These are phyloP conservation scores for Ceratocystis albifundus DNA, from an alignment of 2,329 filamentous ascomycete species.

Conservation along the genomic window DNA sequence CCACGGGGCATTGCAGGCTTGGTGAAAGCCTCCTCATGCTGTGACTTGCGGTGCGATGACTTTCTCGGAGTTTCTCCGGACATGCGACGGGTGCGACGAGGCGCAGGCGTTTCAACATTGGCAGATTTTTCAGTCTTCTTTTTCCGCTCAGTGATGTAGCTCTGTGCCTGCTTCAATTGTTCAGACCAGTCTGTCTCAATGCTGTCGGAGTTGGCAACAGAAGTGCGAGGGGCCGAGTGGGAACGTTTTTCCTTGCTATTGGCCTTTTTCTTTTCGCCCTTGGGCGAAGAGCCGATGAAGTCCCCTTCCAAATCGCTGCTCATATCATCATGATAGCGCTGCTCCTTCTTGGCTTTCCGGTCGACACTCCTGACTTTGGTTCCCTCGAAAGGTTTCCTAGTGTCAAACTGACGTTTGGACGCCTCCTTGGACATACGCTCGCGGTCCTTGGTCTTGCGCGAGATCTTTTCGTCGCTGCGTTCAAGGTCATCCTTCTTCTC, in stretches of 20 bases:
- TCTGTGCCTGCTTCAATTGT: neutral
- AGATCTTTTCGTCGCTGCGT: slow-evolving; percentile 29
- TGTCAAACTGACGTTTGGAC: slow-evolving; percentile 1
- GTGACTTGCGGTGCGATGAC: slow-evolving; percentile 1
- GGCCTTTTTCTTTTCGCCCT: slow-evolving; percentile 1
- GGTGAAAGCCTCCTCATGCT: neutral
- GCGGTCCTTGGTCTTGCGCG: slow-evolving; percentile 28
- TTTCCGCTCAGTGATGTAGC: neutral
- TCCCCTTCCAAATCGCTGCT: neutral
- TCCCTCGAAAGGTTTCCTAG: neutral
- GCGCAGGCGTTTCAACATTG: neutral
- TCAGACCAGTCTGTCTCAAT: neutral
- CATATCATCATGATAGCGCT: neutral
- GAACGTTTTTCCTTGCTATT: slow-evolving; percentile 8
- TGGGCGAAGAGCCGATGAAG: neutral
- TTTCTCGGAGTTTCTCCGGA: slow-evolving; percentile 16
- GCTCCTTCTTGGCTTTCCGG: slow-evolving; percentile 6
- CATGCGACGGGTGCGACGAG: neutral
- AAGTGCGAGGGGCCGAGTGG: neutral
- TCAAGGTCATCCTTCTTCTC: slow-evolving; percentile 29
- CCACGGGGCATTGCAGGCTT: neutral
- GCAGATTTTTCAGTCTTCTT: neutral
- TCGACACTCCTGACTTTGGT: neutral
- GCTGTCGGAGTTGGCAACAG: neutral
- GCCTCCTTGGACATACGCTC: slow-evolving; percentile 29